Base-by-base conservation (phyloP, 257 asterid genomes). In the Salvia rosmarinus region DNA sequence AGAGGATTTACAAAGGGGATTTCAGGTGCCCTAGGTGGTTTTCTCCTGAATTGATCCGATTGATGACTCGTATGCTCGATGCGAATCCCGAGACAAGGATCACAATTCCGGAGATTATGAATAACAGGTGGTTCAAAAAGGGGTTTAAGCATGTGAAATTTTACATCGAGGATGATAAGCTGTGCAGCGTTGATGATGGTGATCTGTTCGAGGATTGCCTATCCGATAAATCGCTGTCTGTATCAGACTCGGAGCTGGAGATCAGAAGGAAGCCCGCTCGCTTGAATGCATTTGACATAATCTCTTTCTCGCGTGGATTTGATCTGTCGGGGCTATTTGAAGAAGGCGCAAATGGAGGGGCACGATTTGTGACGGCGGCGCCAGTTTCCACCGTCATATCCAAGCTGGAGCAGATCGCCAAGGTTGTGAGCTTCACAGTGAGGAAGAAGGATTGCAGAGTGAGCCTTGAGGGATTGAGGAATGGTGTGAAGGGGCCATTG, bases 21-120 rank as follows among this genome's bases (percentile, higher is more conserved):
- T 94, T 90, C 61, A 73, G 98, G 82, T 94, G 97, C 34, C 98
- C 98, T 0, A 81, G 91, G 67, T 94, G 98, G 98, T 94, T 91
- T 71, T 85, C 98, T 0, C 86, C 91, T 0, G 97, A 90, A 60
- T 73, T 90, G 77, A 61, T 76, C 21, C 82, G 83, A 35, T 73
- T 90, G 17, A 23, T 85, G 32, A 75, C 84, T 46, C 85, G 88
- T 6, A 71, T 85, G 30, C 87, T 90, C 4, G 90, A 88, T 67
- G 72, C 82, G 0, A 88, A 86, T 75, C 92, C 95, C 0, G 81
- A 82, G 43, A 88, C 88, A 1, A 82, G 96, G 82, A 84, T 85
- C 75, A 82, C 95, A 0, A 74, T 90, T 58, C 82, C 84, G 21
- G 96, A 88, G 65, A 78, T 90, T 19, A 85, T 88, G 95, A 79